Evolutionary conservation across 495 filamentous ascomycete species (phyloP).

Genomic region (Podospora pseudopauciseta): DNA sequence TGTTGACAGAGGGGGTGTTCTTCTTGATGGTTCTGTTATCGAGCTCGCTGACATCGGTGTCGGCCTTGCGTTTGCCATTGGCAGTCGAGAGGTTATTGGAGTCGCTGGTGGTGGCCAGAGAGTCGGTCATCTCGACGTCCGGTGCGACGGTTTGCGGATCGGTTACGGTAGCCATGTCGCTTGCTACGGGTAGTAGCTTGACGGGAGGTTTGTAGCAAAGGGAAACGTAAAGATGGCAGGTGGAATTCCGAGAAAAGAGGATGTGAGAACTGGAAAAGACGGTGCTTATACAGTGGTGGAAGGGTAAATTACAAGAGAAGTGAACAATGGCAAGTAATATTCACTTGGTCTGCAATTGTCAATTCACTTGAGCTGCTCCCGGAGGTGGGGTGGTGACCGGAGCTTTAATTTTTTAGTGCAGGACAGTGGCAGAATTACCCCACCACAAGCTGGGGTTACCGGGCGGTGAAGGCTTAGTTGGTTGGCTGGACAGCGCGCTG

Average conservation of each 20-base stretch:
- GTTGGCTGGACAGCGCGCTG: slow-evolving; percentile 1
- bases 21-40: slow-evolving; percentile 15
- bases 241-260: neutral
- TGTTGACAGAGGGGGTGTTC: slow-evolving; percentile 8
- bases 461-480: slow-evolving; percentile 12
- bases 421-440: slow-evolving; percentile 7
- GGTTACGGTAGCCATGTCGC: slow-evolving; percentile 14
- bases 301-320: neutral
- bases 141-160: neutral
- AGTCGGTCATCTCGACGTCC: slow-evolving; percentile 7
- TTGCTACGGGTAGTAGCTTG: neutral
- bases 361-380: neutral
- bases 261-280: neutral
- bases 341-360: neutral
- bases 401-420: slow-evolving; percentile 8
- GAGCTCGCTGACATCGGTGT: slow-evolving; percentile 21
- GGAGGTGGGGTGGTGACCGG: neutral
- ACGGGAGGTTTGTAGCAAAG: neutral
- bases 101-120: neutral
- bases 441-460: neutral
- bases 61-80: slow-evolving; percentile 33
- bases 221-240: neutral
- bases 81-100: neutral
- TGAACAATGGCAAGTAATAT: neutral
- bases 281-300: neutral